These are phyloP conservation scores for Rosellinia necatrix DNA, from an alignment of 2,329 filamentous ascomycete genomes.

Conservation along the genomic window DNA sequence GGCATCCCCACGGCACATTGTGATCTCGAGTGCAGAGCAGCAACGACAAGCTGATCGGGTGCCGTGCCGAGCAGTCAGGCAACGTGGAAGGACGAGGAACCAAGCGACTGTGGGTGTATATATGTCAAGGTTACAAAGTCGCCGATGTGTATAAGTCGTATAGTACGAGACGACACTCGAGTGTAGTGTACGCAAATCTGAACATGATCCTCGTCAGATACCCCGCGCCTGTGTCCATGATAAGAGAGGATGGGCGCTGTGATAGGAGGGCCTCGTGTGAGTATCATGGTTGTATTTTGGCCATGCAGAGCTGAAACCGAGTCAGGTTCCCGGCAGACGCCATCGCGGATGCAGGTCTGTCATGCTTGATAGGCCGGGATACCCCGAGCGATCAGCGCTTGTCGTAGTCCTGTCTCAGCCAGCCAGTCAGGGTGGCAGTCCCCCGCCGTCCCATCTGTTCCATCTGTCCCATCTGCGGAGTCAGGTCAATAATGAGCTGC, in stretches of 20 bases:
- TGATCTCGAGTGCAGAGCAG: conserved; percentile 4
- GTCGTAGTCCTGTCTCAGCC: neutral
- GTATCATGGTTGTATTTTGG: no score
- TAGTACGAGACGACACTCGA: conserved; percentile 21
- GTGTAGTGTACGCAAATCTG: conserved; percentile 21
- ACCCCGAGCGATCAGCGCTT: neutral
- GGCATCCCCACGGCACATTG: neutral
- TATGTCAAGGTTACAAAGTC: conserved; percentile 26
- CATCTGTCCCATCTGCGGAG: neutral
- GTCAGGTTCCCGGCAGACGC: neutral
- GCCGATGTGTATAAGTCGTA: conserved; percentile 32
- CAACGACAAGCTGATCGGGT: neutral
- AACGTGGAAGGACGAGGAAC: conserved; percentile 24
- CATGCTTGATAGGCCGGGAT: neutral
- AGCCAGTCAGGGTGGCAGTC: neutral
- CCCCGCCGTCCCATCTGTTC: neutral
- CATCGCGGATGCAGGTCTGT: conserved; percentile 2
- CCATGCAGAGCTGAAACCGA: conserved; percentile 3
- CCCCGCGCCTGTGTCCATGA: no score
- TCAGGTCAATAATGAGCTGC: neutral
- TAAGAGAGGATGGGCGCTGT: no score
- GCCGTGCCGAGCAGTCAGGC: conserved; percentile 3
- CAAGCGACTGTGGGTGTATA: conserved; percentile 33
- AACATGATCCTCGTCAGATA: neutral
- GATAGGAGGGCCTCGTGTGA: no score